A percentile compares a stretch with the other conserved stretches of the same genome.
phyloP scores from a whole-genome alignment of 257 asterid species.

The Solanum paucissectum region DNA sequence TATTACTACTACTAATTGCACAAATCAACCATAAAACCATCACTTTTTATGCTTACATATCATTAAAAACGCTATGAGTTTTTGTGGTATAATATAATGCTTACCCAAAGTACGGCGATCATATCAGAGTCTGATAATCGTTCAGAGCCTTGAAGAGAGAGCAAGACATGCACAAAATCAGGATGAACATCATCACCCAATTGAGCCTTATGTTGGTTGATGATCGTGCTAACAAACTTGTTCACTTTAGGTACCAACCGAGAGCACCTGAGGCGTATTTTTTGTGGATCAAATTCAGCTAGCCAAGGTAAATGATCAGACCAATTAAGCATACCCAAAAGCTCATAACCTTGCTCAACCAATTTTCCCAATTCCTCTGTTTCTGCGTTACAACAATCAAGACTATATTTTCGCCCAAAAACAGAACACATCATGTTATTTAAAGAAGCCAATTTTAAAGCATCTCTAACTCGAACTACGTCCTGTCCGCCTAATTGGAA shows the following conservation, averaged over 20 bases:
- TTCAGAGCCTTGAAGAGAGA: conserved; percentile 43
- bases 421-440: conserved; percentile 73
- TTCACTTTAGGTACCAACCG: conserved; percentile 58
- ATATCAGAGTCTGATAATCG: conserved; percentile 59
- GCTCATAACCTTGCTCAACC: conserved; percentile 63
- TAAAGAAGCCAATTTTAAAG: conserved; percentile 55
- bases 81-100: not conserved
- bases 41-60: not conserved
- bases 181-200: not conserved
- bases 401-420: conserved; percentile 41
- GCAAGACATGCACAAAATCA: conserved; percentile 59
- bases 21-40: no score
- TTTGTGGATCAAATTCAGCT: conserved; percentile 54
- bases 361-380: conserved; percentile 32
- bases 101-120: conserved; percentile 90
- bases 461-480: conserved; percentile 35
- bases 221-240: conserved; percentile 43
- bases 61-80: not conserved
- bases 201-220: conserved; percentile 30
- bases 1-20: not conserved
- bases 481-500: not conserved
- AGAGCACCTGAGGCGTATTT: conserved; percentile 50
- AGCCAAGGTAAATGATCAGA: conserved; percentile 65
- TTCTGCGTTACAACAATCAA: conserved; percentile 13
- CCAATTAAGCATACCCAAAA: conserved; percentile 61